phyloP scores from a whole-genome alignment of 2,329 filamentous ascomycete genomes.

The Alternaria hordeiaustralica region DNA sequence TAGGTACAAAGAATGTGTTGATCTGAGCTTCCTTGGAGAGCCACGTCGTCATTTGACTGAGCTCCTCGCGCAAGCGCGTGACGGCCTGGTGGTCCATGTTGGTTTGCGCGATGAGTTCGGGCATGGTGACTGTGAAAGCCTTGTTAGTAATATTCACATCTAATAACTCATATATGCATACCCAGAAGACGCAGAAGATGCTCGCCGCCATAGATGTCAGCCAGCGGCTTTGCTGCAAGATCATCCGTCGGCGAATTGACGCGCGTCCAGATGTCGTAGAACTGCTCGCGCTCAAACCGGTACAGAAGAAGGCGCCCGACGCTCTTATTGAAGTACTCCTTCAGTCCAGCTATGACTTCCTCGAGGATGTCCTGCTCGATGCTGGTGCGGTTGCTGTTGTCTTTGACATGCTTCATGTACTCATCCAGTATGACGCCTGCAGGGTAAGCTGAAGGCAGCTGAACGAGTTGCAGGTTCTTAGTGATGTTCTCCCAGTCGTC shows the following conservation, averaged over 20 bases:
- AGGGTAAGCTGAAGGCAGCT: slow-evolving; percentile 77
- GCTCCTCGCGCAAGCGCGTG: slow-evolving; percentile 84
- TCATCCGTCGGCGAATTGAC: slow-evolving; percentile 68
- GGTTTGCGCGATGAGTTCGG: slow-evolving; percentile 93
- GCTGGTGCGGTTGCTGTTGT: slow-evolving; percentile 64
- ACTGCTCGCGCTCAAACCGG: slow-evolving; percentile 90
- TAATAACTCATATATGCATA: slow-evolving; percentile 54
- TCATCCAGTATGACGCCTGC: slow-evolving; percentile 80
- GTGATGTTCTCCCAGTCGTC: slow-evolving; percentile 99
- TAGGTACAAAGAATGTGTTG: slow-evolving; percentile 75
- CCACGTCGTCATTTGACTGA: slow-evolving; percentile 86
- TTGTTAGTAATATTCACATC: background rate
- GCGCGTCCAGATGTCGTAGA: slow-evolving; percentile 75
- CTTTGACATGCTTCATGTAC: slow-evolving; percentile 76
- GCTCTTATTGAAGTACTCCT: slow-evolving; percentile 92
- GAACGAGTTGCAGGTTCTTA: slow-evolving; percentile 89
- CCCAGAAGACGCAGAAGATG: slow-evolving; percentile 88
- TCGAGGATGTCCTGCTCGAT: slow-evolving; percentile 85
- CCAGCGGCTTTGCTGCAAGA: slow-evolving; percentile 72
- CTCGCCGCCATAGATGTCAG: slow-evolving; percentile 90
- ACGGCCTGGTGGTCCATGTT: slow-evolving; percentile 97
- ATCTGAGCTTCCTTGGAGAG: slow-evolving; percentile 72
- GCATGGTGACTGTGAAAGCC: slow-evolving; percentile 74
- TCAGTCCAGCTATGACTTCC: slow-evolving; percentile 84
- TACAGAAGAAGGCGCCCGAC: slow-evolving; percentile 90